Evolutionary conservation across 1,284 basidiomycete genomes (phyloP).

Genomic region (Ceratobasidium sp.): DNA sequence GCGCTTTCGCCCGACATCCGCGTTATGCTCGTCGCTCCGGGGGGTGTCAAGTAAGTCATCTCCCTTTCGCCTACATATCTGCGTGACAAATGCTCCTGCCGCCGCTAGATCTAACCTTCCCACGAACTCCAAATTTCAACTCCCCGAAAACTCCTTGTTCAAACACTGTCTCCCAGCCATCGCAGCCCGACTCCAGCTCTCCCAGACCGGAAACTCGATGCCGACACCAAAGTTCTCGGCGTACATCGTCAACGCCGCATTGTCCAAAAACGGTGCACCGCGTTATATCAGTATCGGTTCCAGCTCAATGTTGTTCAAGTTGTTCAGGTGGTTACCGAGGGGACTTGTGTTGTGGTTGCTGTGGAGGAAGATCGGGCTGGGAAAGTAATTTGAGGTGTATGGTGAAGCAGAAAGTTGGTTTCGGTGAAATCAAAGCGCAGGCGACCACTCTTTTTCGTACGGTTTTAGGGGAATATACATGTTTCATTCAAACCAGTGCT

Average conservation of each 20-base stretch:
- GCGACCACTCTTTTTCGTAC: too few species aligned
- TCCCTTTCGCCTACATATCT: background rate
- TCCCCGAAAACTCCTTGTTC: conserved; percentile 41
- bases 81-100: background rate
- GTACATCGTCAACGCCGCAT: conserved; percentile 2
- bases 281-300: conserved; percentile 17
- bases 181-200: conserved; percentile 19
- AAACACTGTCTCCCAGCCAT: conserved; percentile 37
- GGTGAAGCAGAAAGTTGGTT: too few species aligned
- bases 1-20: conserved; percentile 32
- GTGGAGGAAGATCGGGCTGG: conserved; percentile 25
- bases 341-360: conserved; percentile 24
- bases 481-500: too few species aligned
- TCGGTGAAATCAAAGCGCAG: too few species aligned
- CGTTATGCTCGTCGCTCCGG: conserved; percentile 22
- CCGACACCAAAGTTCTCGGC: conserved; percentile 26
- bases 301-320: background rate
- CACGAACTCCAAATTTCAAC: conserved; percentile 24
- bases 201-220: conserved; percentile 36
- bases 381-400: background rate
- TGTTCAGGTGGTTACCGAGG: conserved; percentile 34
- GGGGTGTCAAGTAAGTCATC: conserved; percentile 17
- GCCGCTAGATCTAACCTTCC: conserved; percentile 20
- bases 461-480: too few species aligned
- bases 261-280: conserved; percentile 6